These are phyloP conservation scores for Cyberlindnera amylophila DNA, from an alignment of 805 yeast genomes.

Conservation along the genomic window DNA sequence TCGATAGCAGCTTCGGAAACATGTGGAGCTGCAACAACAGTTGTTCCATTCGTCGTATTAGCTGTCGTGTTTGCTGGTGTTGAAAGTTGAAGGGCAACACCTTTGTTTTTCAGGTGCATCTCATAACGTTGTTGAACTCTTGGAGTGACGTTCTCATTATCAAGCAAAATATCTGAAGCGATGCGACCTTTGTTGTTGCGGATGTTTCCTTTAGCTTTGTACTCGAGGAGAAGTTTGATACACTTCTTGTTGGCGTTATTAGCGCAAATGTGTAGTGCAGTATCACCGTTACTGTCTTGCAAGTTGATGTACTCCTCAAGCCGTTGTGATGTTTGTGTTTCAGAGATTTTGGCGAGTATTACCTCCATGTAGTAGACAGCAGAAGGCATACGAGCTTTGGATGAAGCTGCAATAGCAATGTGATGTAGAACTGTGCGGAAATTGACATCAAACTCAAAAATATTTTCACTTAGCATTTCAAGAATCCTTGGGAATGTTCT, in stretches of 20 bases:
- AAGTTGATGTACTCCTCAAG: constrained; percentile 57
- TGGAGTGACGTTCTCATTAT: constrained; percentile 23
- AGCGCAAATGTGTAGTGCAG: constrained; percentile 73
- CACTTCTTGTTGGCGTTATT: constrained; percentile 52
- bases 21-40: constrained; percentile 34
- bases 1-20: constrained; percentile 51
- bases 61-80: constrained; percentile 7
- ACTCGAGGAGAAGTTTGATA: constrained; percentile 44
- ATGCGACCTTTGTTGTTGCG: constrained; percentile 32
- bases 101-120: constrained; percentile 18
- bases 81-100: constrained; percentile 8
- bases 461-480: constrained; percentile 69
- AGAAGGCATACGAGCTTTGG: constrained; percentile 68
- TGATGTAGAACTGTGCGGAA: constrained; percentile 84
- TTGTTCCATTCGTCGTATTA: constrained; percentile 6
- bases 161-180: constrained; percentile 27
- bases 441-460: constrained; percentile 71
- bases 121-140: constrained; percentile 24
- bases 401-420: constrained; percentile 65
- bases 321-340: constrained; percentile 57
- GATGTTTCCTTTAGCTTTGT: constrained; percentile 44
- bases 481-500: constrained; percentile 76
- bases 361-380: constrained; percentile 80
- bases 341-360: constrained; percentile 67
- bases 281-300: constrained; percentile 74